These are phyloP conservation scores for Trapa incisa DNA, from an alignment of 345 rosid genomes.

Conservation along the genomic window DNA sequence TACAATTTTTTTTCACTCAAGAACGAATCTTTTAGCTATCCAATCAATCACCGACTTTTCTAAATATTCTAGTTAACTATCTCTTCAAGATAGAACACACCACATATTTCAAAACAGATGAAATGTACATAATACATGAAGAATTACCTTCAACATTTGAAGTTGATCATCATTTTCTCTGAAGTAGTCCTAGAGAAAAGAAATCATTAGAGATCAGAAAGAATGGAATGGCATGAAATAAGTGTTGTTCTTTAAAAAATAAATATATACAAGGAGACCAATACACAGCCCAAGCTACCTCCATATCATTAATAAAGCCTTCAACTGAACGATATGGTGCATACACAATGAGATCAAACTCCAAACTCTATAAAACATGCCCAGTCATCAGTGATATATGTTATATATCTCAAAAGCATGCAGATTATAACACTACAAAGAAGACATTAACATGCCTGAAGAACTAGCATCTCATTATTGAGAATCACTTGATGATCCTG, in stretches of 20 bases:
- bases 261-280: neutral
- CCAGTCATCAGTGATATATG: constrained; percentile 3
- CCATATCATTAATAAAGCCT: constrained; percentile 74
- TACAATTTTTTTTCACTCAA: neutral
- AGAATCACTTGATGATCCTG: constrained; percentile 98
- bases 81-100: neutral
- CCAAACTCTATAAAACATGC: constrained; percentile 62
- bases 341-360: constrained; percentile 89
- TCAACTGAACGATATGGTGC: constrained; percentile 87
- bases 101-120: neutral
- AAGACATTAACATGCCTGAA: constrained; percentile 51
- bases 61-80: neutral
- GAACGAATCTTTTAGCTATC: neutral
- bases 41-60: neutral
- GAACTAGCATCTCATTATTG: constrained; percentile 92
- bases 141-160: constrained; percentile 50
- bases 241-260: neutral
- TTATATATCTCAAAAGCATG: neutral
- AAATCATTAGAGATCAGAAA: neutral
- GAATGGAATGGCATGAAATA: neutral
- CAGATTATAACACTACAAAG: neutral
- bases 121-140: neutral
- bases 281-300: constrained; percentile 28
- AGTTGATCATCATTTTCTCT: constrained; percentile 40
- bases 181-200: constrained; percentile 38